Percentiles rank a stretch among this genome's conserved stretches.
phyloP scores from a whole-genome alignment of 495 filamentous ascomycete species.

The Jackrogersella multiformis region DNA sequence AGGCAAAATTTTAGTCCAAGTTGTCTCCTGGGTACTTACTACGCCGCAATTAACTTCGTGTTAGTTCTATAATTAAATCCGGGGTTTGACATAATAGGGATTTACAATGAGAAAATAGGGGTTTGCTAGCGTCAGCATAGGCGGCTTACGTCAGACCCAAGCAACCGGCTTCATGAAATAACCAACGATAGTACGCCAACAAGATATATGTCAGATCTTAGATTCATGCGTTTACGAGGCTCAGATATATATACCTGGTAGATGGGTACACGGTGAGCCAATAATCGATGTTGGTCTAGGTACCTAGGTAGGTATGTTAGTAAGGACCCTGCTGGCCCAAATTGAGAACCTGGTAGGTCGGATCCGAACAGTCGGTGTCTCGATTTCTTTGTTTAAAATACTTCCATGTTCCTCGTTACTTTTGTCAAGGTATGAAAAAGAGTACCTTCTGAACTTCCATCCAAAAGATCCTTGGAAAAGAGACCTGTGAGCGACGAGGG shows the following conservation, averaged over 20 bases:
- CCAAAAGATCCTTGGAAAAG: not conserved
- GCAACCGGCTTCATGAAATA: too few species aligned
- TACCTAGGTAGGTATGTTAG: too few species aligned
- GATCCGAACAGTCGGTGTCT: not conserved
- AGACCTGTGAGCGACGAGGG: not conserved
- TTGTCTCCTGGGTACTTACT: too few species aligned
- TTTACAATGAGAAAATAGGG: not conserved
- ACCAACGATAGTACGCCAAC: too few species aligned
- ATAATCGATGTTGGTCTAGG: too few species aligned
- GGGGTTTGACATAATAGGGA: too few species aligned
- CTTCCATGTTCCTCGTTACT: not conserved
- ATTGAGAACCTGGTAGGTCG: conserved; percentile 39
- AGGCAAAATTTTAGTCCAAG: too few species aligned
- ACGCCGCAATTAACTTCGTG: not conserved
- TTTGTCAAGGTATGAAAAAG: not conserved
- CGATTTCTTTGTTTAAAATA: not conserved
- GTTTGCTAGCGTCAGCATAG: not conserved
- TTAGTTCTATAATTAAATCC: not conserved
- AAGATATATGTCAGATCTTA: not conserved
- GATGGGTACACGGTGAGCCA: too few species aligned
- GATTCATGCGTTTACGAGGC: not conserved
- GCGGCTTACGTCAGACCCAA: too few species aligned
- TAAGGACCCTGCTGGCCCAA: conserved; percentile 33
- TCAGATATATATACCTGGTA: not conserved
- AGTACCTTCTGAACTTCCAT: not conserved